Conservation (phyloP, 257 asterid species). For the Gentiana dahurica region DNA sequence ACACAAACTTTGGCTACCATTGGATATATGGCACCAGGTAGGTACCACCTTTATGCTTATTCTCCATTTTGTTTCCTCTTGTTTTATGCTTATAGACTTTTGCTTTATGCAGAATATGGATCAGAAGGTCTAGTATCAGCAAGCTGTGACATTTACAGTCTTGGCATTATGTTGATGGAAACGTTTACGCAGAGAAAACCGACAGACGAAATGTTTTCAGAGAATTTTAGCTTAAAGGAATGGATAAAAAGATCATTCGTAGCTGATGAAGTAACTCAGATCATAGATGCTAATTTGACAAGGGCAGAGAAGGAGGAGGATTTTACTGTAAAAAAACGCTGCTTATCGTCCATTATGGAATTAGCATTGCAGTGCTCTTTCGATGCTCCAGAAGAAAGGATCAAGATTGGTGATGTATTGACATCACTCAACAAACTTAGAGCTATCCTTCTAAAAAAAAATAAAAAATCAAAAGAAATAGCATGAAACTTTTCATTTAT, state of each 20-base stretch:
- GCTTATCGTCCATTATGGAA: constrained; percentile 17
- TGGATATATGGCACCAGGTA: constrained; percentile 28
- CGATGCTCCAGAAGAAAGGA: constrained; percentile 24
- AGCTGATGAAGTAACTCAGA: constrained; percentile 1
- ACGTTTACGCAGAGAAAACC: constrained; percentile 29
- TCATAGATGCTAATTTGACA: constrained; percentile 22
- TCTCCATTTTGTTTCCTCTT: too few species aligned
- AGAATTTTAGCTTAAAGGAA: constrained; percentile 16
- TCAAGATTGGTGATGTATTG: constrained; percentile 20
- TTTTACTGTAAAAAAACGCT: constrained; percentile 3
- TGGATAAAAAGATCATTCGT: constrained; percentile 20
- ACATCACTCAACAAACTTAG: constrained; percentile 18
- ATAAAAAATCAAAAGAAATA: too few species aligned
- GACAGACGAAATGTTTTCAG: constrained; percentile 19
- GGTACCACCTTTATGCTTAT: not conserved
- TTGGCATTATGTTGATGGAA: constrained; percentile 35
- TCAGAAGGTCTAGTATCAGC: constrained; percentile 33
- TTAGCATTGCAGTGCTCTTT: constrained; percentile 28
- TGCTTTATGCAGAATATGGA: constrained; percentile 29
- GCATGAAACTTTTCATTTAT: too few species aligned
- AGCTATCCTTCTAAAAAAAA: not conserved
- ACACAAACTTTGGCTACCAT: constrained; percentile 18
- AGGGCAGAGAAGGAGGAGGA: constrained; percentile 1
- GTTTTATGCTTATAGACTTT: not conserved
- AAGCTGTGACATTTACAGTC: constrained; percentile 34